Conservation (phyloP, 768 basidiomycete species). For the Agaricus subrufescens region DNA sequence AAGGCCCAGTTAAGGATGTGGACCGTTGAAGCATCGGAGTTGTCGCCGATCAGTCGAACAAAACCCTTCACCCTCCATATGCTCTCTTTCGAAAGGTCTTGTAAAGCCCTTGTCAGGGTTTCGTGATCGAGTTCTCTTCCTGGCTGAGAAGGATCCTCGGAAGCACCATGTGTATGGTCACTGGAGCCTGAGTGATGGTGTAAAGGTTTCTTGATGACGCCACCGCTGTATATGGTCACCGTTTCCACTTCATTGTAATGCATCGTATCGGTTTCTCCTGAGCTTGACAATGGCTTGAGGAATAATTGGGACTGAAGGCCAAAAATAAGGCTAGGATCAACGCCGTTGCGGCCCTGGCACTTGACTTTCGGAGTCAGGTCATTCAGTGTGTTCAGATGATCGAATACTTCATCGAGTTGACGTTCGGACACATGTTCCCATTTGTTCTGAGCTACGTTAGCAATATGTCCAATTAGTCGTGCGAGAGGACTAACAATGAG, state of each 20-base stretch:
- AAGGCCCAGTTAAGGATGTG: slow-evolving; percentile 92
- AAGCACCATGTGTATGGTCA: neutral
- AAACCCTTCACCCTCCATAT: slow-evolving; percentile 89
- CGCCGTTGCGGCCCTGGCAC: slow-evolving; percentile 56
- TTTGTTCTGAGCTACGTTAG: slow-evolving; percentile 58
- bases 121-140: slow-evolving; percentile 28
- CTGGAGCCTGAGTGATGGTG: slow-evolving; percentile 1
- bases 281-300: slow-evolving; percentile 19
- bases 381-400: slow-evolving; percentile 86
- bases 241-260: slow-evolving; percentile 90
- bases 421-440: slow-evolving; percentile 83
- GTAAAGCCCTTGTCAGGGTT: slow-evolving; percentile 43
- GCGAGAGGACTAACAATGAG: slow-evolving; percentile 58
- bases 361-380: slow-evolving; percentile 84
- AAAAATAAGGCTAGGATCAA: slow-evolving; percentile 79
- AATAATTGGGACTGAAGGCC: slow-evolving; percentile 88
- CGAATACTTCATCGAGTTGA: slow-evolving; percentile 75
- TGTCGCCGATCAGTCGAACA: slow-evolving; percentile 43
- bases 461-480: neutral
- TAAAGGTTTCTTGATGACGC: slow-evolving; percentile 3
- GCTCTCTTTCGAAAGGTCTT: slow-evolving; percentile 54
- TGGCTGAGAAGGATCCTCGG: slow-evolving; percentile 7
- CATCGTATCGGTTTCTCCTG: slow-evolving; percentile 1
- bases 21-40: slow-evolving; percentile 13
- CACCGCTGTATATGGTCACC: slow-evolving; percentile 52